phyloP scores from a whole-genome alignment of 2,329 filamentous ascomycete genomes.

The Neofusicoccum sp. region DNA sequence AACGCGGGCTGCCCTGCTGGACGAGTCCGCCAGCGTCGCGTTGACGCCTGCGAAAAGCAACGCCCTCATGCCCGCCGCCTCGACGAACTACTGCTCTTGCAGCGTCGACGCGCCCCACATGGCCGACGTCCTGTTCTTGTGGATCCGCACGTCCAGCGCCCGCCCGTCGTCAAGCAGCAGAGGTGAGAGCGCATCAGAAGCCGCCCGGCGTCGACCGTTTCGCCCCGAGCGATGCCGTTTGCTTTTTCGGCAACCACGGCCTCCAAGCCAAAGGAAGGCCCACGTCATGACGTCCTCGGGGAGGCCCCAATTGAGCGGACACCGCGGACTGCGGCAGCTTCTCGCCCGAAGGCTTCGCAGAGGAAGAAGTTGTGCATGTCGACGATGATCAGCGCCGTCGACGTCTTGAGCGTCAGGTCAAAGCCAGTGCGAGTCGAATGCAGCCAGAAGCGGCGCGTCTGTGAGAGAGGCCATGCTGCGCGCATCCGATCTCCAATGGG shows the following conservation, averaged over 20 bases:
- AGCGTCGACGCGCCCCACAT: constrained; percentile 37
- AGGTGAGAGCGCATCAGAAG: constrained; percentile 41
- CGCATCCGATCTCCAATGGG: not conserved
- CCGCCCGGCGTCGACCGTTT: constrained; percentile 32
- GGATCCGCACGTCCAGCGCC: constrained; percentile 31
- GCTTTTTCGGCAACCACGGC: constrained; percentile 20
- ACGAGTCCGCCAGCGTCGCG: constrained; percentile 43
- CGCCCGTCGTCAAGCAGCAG: constrained; percentile 32
- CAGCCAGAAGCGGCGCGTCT: constrained; percentile 45
- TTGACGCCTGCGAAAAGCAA: constrained; percentile 43
- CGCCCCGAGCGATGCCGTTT: constrained; percentile 25
- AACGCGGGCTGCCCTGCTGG: constrained; percentile 41
- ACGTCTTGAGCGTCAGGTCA: constrained; percentile 42
- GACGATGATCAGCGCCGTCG: constrained; percentile 38
- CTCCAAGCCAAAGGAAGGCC: constrained; percentile 40
- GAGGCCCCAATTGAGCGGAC: constrained; percentile 44
- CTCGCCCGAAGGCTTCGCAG: constrained; percentile 28
- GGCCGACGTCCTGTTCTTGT: constrained; percentile 44
- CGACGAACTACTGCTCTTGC: constrained; percentile 36
- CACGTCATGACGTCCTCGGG: constrained; percentile 36
- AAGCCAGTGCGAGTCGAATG: constrained; percentile 45
- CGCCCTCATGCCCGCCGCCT: constrained; percentile 39
- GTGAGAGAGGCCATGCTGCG: constrained; percentile 17
- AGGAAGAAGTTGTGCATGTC: constrained; percentile 49
- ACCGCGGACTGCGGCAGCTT: constrained; percentile 35